Evolutionary conservation across 176 grass and related monocot genomes (phyloP), one percentile per base, ranked within the genome.

Genomic region (Oryza meridionalis): DNA sequence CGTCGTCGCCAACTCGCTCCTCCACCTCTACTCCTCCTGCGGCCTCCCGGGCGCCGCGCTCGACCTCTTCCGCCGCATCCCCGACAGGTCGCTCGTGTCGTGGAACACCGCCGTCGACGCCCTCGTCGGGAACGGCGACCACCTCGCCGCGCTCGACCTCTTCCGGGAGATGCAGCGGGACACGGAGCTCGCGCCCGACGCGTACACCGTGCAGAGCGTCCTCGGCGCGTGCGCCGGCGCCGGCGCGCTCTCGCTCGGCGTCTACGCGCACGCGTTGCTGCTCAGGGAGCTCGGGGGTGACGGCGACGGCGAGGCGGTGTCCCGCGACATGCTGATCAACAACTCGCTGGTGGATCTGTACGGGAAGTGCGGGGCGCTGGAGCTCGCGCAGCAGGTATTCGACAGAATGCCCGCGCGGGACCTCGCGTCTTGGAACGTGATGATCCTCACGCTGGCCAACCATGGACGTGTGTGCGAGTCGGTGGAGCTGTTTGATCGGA

Each of bases 11-110:
- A 99, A 99, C 85, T 93, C 89, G 45, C 87, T 98, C 65, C 75
- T 95, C 76, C 93, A 98, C 73, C 87, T 95, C 77, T 98, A 98
- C 61, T 79, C 96, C 66, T 95, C 96, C 69, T 95, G 93, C 77
- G 87, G 87, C 64, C 77, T 65, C 83, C 79, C 87, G 4, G 16
- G 0, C 2, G 79, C 47, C 40, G 83, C 91, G 19, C 74, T 88
- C 69, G 69, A 75, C 4, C 77, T 98, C 21, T 98, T 98, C 87
- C 91, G 92, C 26, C 10, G 35, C 32, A 90, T 92, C 82, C 73
- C 82, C 9, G 26, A 24, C 9, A 84, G 75, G 14, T 89, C 96
- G 4, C 91, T 94, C 69, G 89, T 98, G 43, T 94, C 91, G 7
- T 98, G 93, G 96, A 98, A 98, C 92, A 90, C 89, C 59, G 61